A percentile compares a stretch with the other conserved stretches of the same genome.
These are phyloP conservation scores for Domatiomyces catenatus DNA, from an alignment of 2,329 filamentous ascomycete species.

Conservation along the genomic window DNA sequence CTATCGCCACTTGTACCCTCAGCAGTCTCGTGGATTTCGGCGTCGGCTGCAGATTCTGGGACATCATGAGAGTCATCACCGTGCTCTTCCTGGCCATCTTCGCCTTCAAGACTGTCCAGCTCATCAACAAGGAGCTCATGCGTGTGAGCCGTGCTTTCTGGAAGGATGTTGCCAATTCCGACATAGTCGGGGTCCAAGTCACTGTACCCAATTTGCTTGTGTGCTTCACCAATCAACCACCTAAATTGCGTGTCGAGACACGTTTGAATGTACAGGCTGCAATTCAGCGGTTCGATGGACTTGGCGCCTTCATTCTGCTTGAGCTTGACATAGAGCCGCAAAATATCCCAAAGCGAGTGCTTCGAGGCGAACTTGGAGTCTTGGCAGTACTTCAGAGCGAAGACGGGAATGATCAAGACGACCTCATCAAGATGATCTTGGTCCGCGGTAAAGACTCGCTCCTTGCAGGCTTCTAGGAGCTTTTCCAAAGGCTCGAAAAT, in stretches of 20 bases:
- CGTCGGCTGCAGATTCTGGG: slow-evolving; percentile 1
- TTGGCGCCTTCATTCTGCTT: slow-evolving; percentile 43
- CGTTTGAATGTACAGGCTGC: slow-evolving; percentile 39
- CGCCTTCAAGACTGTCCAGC: neutral
- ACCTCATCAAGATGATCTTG: slow-evolving; percentile 43
- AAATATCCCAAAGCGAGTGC: slow-evolving; percentile 40
- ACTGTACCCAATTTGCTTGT: slow-evolving; percentile 43
- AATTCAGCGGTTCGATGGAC: slow-evolving; percentile 40
- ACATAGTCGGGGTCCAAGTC: slow-evolving; percentile 23
- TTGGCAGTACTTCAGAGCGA: slow-evolving; percentile 44
- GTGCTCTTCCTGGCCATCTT: neutral
- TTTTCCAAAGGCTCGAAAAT: slow-evolving; percentile 37
- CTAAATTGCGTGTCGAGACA: slow-evolving; percentile 39
- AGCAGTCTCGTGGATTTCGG: neutral
- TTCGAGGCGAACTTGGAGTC: slow-evolving; percentile 34
- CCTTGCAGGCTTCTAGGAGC: slow-evolving; percentile 42
- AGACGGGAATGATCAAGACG: slow-evolving; percentile 37
- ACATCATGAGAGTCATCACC: slow-evolving; percentile 1
- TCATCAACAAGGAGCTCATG: neutral
- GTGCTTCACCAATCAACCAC: slow-evolving; percentile 37
- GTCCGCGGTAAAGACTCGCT: slow-evolving; percentile 33
- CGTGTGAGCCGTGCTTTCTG: slow-evolving; percentile 2
- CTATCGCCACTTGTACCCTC: neutral
- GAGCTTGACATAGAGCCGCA: slow-evolving; percentile 44
- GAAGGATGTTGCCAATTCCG: slow-evolving; percentile 5